These are phyloP conservation scores for Lumnitzera racemosa DNA, from an alignment of 345 rosid genomes.

Conservation along the genomic window DNA sequence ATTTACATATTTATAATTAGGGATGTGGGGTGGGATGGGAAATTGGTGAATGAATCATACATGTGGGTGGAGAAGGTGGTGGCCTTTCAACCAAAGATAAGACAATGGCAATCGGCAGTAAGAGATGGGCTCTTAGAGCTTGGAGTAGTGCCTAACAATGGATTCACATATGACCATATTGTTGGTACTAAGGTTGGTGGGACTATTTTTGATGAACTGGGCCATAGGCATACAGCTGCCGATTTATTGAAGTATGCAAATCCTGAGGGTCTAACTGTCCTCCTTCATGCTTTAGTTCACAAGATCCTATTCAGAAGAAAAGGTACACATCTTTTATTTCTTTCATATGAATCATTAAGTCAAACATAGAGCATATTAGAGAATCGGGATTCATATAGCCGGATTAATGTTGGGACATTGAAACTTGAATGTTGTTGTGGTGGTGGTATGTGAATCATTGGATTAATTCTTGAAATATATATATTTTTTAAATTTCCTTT, in stretches of 20 bases:
- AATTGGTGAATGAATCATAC: slow-evolving; percentile 26
- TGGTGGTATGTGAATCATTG: too few relatives aligned
- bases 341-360: too few relatives aligned
- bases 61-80: slow-evolving; percentile 35
- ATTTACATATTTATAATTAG: background rate
- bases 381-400: too few relatives aligned
- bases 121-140: slow-evolving; percentile 26
- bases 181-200: slow-evolving; percentile 41
- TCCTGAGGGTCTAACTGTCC: slow-evolving; percentile 18
- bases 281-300: slow-evolving; percentile 26
- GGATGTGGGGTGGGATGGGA: slow-evolving; percentile 26
- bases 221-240: slow-evolving; percentile 41
- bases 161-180: slow-evolving; percentile 32
- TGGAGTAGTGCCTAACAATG: slow-evolving; percentile 31
- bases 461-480: too few relatives aligned
- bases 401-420: too few relatives aligned
- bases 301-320: slow-evolving; percentile 18
- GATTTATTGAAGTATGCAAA: slow-evolving; percentile 30
- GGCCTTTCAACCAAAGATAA: slow-evolving; percentile 19
- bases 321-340: background rate
- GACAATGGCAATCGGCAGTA: slow-evolving; percentile 35
- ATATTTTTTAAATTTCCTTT: too few relatives aligned
- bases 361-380: too few relatives aligned
- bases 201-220: slow-evolving; percentile 25
- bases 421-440: too few relatives aligned